A percentile compares a stretch with the other conserved stretches of the same genome.
Conservation (phyloP, 2,329 filamentous ascomycete species). For the Fusarium sp. region DNA sequence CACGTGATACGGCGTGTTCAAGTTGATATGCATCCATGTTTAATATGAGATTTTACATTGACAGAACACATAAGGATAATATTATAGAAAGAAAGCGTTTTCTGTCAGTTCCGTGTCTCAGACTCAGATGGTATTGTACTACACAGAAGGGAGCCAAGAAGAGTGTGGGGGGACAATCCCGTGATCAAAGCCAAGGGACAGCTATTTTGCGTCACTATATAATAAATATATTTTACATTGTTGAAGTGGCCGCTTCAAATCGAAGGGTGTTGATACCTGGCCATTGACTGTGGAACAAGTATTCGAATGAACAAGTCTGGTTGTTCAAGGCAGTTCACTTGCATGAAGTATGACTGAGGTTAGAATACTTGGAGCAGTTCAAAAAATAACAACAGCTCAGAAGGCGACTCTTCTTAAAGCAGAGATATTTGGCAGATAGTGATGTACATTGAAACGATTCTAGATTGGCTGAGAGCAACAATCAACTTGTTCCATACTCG, state of each 20-base stretch:
- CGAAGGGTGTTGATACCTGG: background rate
- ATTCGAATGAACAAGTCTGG: background rate
- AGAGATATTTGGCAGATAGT: fast-evolving
- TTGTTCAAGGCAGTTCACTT: background rate
- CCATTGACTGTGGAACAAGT: background rate
- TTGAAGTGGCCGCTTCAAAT: background rate
- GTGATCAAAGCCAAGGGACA: constrained; percentile 1
- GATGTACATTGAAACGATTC: background rate
- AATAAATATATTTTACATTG: background rate
- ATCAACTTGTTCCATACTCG: background rate
- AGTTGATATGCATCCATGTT: background rate
- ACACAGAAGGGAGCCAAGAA: background rate
- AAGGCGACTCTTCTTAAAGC: background rate
- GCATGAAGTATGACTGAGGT: background rate
- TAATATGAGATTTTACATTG: too few relatives aligned
- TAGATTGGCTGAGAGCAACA: background rate
- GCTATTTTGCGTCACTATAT: background rate
- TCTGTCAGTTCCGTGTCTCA: constrained; percentile 16
- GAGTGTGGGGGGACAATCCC: constrained; percentile 26
- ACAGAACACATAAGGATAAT: background rate
- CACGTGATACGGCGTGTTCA: constrained; percentile 33
- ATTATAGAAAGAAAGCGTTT: background rate
- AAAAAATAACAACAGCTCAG: too few relatives aligned
- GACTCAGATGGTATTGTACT: constrained; percentile 13
- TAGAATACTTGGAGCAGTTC: background rate